These are phyloP conservation scores for Globisporangium cederbergense DNA, from an alignment of 352 stramenopile genomes.

Conservation along the genomic window DNA sequence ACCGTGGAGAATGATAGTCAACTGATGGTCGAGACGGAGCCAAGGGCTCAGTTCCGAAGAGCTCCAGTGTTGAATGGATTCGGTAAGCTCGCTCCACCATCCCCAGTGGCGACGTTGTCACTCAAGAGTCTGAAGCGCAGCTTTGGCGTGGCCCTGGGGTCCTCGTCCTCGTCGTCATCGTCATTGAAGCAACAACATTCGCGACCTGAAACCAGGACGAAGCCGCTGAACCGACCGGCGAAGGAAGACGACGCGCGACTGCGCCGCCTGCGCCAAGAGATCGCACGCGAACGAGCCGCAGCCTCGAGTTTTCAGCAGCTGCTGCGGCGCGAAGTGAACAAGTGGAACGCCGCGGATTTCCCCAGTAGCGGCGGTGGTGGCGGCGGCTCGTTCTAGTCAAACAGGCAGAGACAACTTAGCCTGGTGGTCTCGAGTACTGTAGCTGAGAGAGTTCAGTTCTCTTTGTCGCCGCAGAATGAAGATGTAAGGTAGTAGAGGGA, in stretches of 20 bases:
- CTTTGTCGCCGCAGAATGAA: too few species aligned
- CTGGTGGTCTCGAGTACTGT: neutral
- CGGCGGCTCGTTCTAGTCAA: neutral
- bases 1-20: neutral
- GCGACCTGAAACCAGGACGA: neutral
- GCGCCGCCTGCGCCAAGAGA: slow-evolving; percentile 47
- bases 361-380: too few species aligned
- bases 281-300: slow-evolving; percentile 45
- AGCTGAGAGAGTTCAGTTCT: too few species aligned
- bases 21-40: neutral
- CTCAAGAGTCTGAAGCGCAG: slow-evolving; percentile 36
- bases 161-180: slow-evolving; percentile 2
- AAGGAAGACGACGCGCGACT: slow-evolving; percentile 14
- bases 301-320: slow-evolving; percentile 56
- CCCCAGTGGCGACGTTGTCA: slow-evolving; percentile 10
- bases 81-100: neutral
- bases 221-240: neutral
- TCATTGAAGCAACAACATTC: neutral
- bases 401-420: neutral
- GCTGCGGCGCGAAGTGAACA: slow-evolving; percentile 48
- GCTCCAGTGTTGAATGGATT: neutral
- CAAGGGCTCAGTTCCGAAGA: neutral
- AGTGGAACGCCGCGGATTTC: slow-evolving; percentile 24
- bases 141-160: slow-evolving; percentile 21
- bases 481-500: too few species aligned